Conservation (phyloP, 768 basidiomycete species). For the Tephrocybe rancida region DNA sequence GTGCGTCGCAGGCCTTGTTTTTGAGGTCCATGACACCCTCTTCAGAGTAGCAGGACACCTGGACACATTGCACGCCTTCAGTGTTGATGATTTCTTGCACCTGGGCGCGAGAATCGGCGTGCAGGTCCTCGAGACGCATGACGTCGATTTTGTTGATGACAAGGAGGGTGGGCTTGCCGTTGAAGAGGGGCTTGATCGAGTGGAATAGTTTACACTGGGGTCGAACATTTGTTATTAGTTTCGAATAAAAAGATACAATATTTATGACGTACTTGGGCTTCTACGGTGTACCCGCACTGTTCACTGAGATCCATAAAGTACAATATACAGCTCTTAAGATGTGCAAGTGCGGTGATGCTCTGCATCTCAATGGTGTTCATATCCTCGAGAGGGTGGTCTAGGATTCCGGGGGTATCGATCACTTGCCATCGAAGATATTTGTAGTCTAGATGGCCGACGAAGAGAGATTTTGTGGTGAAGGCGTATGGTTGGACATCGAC, state of each 20-base stretch:
- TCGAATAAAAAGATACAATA: neutral
- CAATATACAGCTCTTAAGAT: slow-evolving; percentile 89
- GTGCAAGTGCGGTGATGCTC: slow-evolving; percentile 96
- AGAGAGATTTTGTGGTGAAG: slow-evolving; percentile 98
- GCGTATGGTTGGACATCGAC: slow-evolving; percentile 99
- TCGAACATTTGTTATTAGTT: neutral
- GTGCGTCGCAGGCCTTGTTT: slow-evolving; percentile 92
- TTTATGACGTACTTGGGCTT: slow-evolving; percentile 80
- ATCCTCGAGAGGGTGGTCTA: slow-evolving; percentile 97
- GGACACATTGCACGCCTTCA: slow-evolving; percentile 74
- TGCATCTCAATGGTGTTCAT: slow-evolving; percentile 99
- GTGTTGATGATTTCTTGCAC: slow-evolving; percentile 85
- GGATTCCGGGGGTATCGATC: slow-evolving; percentile 97
- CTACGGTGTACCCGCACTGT: slow-evolving; percentile 96
- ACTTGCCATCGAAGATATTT: slow-evolving; percentile 99
- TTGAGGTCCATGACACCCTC: slow-evolving; percentile 98
- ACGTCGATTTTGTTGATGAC: slow-evolving; percentile 99
- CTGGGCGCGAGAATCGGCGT: slow-evolving; percentile 71
- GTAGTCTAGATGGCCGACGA: slow-evolving; percentile 98
- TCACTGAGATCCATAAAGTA: slow-evolving; percentile 99
- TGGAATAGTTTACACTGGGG: slow-evolving; percentile 95
- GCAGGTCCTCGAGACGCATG: slow-evolving; percentile 82
- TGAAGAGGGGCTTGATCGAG: slow-evolving; percentile 97
- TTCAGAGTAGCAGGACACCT: slow-evolving; percentile 93
- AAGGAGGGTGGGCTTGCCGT: slow-evolving; percentile 88